Evolutionary conservation across 176 grass and related monocot genomes (phyloP), one percentile per base, ranked within the genome.

Genomic region (Calamus simplicifolius): DNA sequence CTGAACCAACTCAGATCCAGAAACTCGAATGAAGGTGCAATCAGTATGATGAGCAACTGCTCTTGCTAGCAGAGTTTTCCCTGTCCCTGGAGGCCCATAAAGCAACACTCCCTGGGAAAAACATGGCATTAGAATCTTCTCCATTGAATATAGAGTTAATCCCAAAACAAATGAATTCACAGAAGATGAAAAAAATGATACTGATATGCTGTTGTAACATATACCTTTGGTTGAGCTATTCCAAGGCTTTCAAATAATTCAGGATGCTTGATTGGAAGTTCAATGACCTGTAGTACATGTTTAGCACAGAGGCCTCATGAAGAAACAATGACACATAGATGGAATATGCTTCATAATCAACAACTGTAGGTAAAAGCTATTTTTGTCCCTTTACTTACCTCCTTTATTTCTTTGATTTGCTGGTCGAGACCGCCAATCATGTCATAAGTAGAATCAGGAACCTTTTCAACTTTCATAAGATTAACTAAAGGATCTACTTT

Each of bases 341-440:
- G 12, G 35, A 7, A 12, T 43, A 12, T 43, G 35, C 8, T 43
- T 6, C 2, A 43, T 12, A 43, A 43, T 43, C 35, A 43, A 43
- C 2, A 7, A 43, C 35, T 43, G 35, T 10, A 43, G 3, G 12
- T 43, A 13, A 43, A 35, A 43, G 35, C 35, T 43, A 62, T 6
- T 38, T 48, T 38, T 55, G 48, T 5, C 50, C 38, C 5, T 72
- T 54, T 3, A 77, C 77, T 65, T 38, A 97, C 93, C 93, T 97
- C 93, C 66, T 97, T 97, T 61, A 97, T 97, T 75, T 97, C 93
- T 69, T 97, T 97, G 59, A 97, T 97, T 77, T 97, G 93, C 52
- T 97, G 93, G 64, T 97, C 93, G 26, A 97, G 93, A 30, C 93
- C 93, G 85, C 93, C 93, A 73, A 97, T 97, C 93, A 97, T 97